Evolutionary conservation across 2,329 filamentous ascomycete genomes (phyloP).

Genomic region (Colletotrichum theobromicola): DNA sequence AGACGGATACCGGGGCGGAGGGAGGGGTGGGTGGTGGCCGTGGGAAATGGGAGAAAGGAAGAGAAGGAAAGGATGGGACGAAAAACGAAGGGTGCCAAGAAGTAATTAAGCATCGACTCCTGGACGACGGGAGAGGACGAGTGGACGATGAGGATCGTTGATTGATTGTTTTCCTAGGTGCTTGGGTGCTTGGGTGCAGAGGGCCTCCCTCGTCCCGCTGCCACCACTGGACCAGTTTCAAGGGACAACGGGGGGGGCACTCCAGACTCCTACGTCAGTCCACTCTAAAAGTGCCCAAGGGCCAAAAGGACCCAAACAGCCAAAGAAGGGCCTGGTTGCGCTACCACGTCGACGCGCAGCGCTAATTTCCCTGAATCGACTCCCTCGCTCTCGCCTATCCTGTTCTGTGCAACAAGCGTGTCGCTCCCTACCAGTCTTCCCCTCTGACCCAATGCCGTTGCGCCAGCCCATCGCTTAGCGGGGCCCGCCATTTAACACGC

Average conservation of each 20-base stretch:
- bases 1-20: neutral
- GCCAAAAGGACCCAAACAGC: no score
- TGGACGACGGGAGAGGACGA: neutral
- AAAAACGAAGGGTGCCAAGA: neutral
- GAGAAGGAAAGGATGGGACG: neutral
- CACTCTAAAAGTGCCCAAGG: neutral
- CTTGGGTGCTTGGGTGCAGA: neutral
- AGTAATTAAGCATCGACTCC: neutral
- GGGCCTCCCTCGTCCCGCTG: neutral
- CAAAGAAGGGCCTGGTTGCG: neutral
- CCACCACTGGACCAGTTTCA: neutral
- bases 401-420: neutral
- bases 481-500: neutral
- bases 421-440: neutral
- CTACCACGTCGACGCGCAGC: neutral
- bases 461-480: neutral
- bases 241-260: neutral
- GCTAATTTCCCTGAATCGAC: slow-evolving; percentile 19
- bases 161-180: neutral
- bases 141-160: neutral
- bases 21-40: neutral
- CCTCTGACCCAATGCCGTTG: neutral
- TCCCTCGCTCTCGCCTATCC: neutral
- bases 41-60: neutral
- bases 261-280: neutral